phyloP scores from a whole-genome alignment of 2,329 filamentous ascomycete genomes.

The Didymosphaeria variabile region DNA sequence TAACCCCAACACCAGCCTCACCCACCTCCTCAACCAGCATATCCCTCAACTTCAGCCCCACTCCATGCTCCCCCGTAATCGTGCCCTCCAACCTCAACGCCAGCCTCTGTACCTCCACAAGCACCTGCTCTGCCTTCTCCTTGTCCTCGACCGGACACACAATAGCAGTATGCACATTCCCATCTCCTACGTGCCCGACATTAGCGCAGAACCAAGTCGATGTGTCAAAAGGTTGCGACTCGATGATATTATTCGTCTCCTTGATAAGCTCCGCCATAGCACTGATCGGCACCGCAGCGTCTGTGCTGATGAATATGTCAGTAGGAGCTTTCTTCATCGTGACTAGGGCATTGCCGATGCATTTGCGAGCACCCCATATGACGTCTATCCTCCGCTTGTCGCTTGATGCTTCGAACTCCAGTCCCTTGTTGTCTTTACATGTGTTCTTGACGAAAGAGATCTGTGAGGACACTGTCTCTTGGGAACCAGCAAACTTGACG shows the following conservation, averaged over 20 bases:
- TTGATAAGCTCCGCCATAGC: conserved; percentile 76
- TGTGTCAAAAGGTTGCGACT: conserved; percentile 24
- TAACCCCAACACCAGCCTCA: conserved; percentile 74
- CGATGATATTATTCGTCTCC: conserved; percentile 73
- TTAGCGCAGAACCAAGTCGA: conserved; percentile 55
- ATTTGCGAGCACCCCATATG: conserved; percentile 78
- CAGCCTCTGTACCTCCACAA: conserved; percentile 74
- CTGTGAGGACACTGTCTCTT: conserved; percentile 75
- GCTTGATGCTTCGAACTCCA: conserved; percentile 71
- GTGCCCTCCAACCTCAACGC: conserved; percentile 85
- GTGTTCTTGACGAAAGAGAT: conserved; percentile 70
- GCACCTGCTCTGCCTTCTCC: conserved; percentile 33
- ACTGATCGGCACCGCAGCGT: conserved; percentile 80
- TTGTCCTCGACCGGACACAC: conserved; percentile 38
- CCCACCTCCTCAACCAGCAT: conserved; percentile 82
- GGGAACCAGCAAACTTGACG: conserved; percentile 75
- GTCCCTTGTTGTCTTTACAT: conserved; percentile 64
- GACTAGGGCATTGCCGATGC: conserved; percentile 75
- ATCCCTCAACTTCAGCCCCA: conserved; percentile 83
- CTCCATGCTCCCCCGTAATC: conserved; percentile 84
- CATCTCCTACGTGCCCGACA: conserved; percentile 77
- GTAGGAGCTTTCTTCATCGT: conserved; percentile 66
- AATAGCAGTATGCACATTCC: conserved; percentile 48
- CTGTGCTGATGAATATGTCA: conserved; percentile 75
- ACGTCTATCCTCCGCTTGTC: conserved; percentile 68